These are phyloP conservation scores for Nitzschia sp. DNA, from an alignment of 108 stramenopile genomes.

Conservation along the genomic window DNA sequence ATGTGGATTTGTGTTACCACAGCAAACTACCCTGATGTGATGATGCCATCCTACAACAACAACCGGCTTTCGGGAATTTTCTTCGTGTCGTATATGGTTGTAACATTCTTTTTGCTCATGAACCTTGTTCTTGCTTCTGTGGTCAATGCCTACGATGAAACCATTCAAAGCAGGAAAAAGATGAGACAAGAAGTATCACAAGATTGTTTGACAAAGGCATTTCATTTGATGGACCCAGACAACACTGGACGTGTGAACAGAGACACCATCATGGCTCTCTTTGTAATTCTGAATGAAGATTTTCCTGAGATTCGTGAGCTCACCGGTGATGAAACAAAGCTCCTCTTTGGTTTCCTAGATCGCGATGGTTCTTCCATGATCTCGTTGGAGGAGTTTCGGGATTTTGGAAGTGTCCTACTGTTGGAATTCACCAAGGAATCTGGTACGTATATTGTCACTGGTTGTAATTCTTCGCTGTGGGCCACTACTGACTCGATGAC, in stretches of 20 bases:
- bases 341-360: slow-evolving; percentile 52
- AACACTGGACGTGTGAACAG: slow-evolving; percentile 39
- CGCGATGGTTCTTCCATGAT: slow-evolving; percentile 54
- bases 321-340: slow-evolving; percentile 48
- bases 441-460: background rate
- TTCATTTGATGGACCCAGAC: slow-evolving; percentile 49
- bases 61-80: slow-evolving; percentile 59
- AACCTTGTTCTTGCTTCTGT: slow-evolving; percentile 70
- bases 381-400: slow-evolving; percentile 54
- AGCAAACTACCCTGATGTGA: slow-evolving; percentile 82
- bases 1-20: slow-evolving; percentile 79
- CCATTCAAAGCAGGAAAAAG: slow-evolving; percentile 33
- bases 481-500: background rate
- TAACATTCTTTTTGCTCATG: slow-evolving; percentile 79
- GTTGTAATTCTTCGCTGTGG: background rate
- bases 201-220: slow-evolving; percentile 54
- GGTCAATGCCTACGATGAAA: slow-evolving; percentile 62
- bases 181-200: slow-evolving; percentile 29
- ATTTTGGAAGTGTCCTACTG: slow-evolving; percentile 58
- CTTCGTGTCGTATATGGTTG: slow-evolving; percentile 71
- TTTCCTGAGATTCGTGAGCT: slow-evolving; percentile 60
- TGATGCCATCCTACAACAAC: slow-evolving; percentile 78
- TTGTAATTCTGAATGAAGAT: slow-evolving; percentile 70
- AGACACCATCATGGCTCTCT: slow-evolving; percentile 65
- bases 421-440: slow-evolving; percentile 48